Percentiles rank a stretch among this genome's conserved stretches.
Evolutionary conservation across 1,284 basidiomycete genomes (phyloP).

Genomic region (Pascua sp.): DNA sequence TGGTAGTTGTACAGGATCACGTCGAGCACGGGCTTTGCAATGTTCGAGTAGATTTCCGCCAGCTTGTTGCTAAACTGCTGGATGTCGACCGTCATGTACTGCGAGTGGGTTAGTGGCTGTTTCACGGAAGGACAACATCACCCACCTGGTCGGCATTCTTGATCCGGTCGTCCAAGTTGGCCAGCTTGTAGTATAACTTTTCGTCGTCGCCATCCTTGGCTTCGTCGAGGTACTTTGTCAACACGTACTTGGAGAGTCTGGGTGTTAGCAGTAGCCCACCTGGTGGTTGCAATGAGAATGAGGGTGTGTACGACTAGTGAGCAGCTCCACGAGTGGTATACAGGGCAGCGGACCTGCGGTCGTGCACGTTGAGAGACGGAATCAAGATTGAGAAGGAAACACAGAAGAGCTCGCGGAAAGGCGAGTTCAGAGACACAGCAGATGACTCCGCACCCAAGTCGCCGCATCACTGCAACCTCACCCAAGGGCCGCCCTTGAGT

Average conservation of each 20-base stretch:
- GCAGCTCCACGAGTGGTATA: too few relatives aligned
- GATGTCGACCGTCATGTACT: conserved; percentile 83
- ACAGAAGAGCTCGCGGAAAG: too few relatives aligned
- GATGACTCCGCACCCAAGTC: too few relatives aligned
- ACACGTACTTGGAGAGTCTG: conserved; percentile 70
- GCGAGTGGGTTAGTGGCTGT: background rate
- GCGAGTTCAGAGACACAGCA: too few relatives aligned
- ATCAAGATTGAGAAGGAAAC: too few relatives aligned
- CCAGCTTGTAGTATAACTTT: conserved; percentile 86
- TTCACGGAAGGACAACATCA: background rate
- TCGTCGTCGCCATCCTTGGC: conserved; percentile 48
- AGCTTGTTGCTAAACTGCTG: conserved; percentile 87
- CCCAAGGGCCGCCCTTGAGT: too few relatives aligned
- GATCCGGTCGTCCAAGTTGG: conserved; percentile 88
- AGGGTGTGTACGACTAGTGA: background rate
- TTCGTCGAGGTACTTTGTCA: conserved; percentile 74
- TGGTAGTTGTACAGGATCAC: conserved; percentile 92
- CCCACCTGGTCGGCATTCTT: conserved; percentile 89
- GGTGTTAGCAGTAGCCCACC: too few relatives aligned
- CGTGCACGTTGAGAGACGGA: too few relatives aligned
- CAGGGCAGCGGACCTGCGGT: too few relatives aligned
- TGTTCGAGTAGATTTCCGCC: conserved; percentile 88
- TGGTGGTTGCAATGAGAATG: background rate
- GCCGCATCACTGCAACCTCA: too few relatives aligned
- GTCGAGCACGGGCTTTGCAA: conserved; percentile 89